Conservation (phyloP, 208 protist species). For the Trichomonas gallinae region DNA sequence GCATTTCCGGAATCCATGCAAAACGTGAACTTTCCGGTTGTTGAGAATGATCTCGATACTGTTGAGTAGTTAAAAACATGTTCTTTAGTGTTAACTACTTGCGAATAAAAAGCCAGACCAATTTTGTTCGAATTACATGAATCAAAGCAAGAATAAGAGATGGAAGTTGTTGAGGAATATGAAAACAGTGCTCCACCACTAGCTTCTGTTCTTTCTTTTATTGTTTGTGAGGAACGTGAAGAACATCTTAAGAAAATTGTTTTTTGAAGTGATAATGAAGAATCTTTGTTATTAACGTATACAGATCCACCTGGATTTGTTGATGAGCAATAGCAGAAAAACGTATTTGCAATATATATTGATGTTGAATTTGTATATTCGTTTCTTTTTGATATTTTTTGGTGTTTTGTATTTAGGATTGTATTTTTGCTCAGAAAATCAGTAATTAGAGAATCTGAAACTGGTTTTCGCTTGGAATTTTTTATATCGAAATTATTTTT, state of each 20-base stretch:
- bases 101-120: not conserved
- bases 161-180: not conserved
- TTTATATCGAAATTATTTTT: no score
- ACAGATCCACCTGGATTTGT: not conserved
- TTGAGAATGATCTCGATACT: not conserved
- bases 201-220: not conserved
- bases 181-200: not conserved
- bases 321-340: not conserved
- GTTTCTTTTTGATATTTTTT: not conserved
- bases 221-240: not conserved
- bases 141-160: not conserved
- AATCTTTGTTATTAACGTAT: not conserved
- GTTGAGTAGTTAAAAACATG: not conserved
- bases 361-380: not conserved
- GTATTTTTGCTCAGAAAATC: not conserved
- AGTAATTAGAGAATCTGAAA: not conserved
- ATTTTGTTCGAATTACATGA: not conserved
- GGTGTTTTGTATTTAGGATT: not conserved
- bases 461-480: not conserved
- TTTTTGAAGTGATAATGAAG: not conserved
- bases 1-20: not conserved
- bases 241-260: not conserved
- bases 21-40: not conserved
- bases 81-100: not conserved
- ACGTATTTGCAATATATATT: not conserved